Conservation (phyloP, 1,139 yeast genomes). For the Debaryomyces psychrophilus region DNA sequence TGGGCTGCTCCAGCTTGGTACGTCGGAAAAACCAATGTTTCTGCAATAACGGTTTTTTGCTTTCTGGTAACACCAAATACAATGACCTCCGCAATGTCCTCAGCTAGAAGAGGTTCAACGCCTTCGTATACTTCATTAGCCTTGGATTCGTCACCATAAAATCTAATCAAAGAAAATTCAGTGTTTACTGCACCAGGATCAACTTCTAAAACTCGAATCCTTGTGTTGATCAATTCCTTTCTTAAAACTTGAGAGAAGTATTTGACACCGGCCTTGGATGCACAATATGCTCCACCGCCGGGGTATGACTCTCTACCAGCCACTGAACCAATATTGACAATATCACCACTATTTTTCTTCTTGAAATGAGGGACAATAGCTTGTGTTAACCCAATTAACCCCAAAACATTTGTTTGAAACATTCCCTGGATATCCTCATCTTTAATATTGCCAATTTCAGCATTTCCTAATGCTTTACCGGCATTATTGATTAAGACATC, state of each 20-base stretch:
- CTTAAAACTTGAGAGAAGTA: slow-evolving; percentile 51
- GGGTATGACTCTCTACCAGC: slow-evolving; percentile 58
- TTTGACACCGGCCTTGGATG: slow-evolving; percentile 52
- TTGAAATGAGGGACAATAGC: slow-evolving; percentile 64
- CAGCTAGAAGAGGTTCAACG: slow-evolving; percentile 49
- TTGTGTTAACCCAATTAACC: slow-evolving; percentile 72
- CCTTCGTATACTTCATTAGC: slow-evolving; percentile 52
- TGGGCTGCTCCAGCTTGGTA: slow-evolving; percentile 67
- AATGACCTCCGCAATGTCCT: slow-evolving; percentile 54
- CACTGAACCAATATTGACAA: slow-evolving; percentile 52
- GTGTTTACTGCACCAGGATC: slow-evolving; percentile 58
- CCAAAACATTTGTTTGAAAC: slow-evolving; percentile 75
- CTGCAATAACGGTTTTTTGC: slow-evolving; percentile 53
- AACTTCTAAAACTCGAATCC: slow-evolving; percentile 51
- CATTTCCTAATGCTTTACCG: slow-evolving; percentile 76
- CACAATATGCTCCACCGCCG: slow-evolving; percentile 56
- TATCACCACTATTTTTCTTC: slow-evolving; percentile 51
- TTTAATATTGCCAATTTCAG: slow-evolving; percentile 59
- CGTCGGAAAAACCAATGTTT: slow-evolving; percentile 51
- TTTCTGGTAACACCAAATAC: slow-evolving; percentile 54
- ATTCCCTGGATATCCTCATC: slow-evolving; percentile 61
- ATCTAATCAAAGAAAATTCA: slow-evolving; percentile 52
- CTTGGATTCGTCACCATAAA: slow-evolving; percentile 42
- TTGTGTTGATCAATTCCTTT: slow-evolving; percentile 50
- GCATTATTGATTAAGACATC: slow-evolving; percentile 81